Base-by-base conservation (phyloP, 1,139 yeast genomes). In the Pichia sp. region DNA sequence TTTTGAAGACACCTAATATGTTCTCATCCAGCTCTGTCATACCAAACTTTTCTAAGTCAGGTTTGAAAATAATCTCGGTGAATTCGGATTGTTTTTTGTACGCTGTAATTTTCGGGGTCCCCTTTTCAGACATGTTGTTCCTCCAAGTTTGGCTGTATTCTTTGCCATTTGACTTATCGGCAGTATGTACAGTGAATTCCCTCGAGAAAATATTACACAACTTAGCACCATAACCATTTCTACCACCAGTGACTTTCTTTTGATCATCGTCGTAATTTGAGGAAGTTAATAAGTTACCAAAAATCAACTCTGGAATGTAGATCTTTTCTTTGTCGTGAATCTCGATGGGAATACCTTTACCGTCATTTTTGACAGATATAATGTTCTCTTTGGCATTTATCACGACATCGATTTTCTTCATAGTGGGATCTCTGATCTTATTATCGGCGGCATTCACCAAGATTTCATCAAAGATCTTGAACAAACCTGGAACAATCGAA, bases 211-310 rank as follows among this genome's bases (percentile, higher is more conserved):
- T 88, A 73, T 95, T 87, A 79, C 95, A 89, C 70, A 95, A 75
- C 69, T 95, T 95, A 50, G 99, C 99, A 72, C 99, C 99, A 69
- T 83, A 95, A 61, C 99, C 99, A 69, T 95, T 95, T 76, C 99
- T 83, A 71, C 99, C 99, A 75, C 99, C 99, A 2, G 97, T 90
- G 31, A 95, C 98, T 70, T 95, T 95, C 73, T 88, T 89, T 67
- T 93, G 87, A 61, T 93, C 83, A 68, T 95, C 99, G 68, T 95
- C 97, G 70, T 95, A 95, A 71, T 95, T 95, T 38, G 97, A 89
- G 2, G 98, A 92, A 0, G 99, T 95, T 64, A 95, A 79, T 60
- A 95, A 79, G 67, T 93, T 91, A 57, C 99, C 99, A 71, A 95
- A 95, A 64, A 95, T 95, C 73, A 95, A 79, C 70, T 95, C 97